Evolutionary conservation across 2,329 filamentous ascomycete species (phyloP), one percentile per base, ranked within the genome.

Genomic region (Phyllosticta citrichinensis): DNA sequence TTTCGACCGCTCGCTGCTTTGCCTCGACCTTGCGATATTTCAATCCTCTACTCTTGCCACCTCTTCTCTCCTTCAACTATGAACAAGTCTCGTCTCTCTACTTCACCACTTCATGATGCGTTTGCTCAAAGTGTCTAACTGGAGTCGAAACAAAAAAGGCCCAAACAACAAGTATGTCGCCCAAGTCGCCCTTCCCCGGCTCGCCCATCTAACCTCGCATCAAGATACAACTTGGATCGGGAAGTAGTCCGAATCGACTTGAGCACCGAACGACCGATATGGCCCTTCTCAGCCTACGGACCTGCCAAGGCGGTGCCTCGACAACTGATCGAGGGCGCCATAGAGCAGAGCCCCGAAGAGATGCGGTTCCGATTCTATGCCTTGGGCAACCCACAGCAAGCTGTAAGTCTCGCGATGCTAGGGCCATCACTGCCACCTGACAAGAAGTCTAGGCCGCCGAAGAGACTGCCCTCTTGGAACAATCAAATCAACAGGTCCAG

Each of bases 281-380:
- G 92, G 88, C 87, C 94, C 4, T 81, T 97, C 24, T 96, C 92
- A 1, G 82, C 87, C 22, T 97, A 96, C 73, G 89, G 86, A 0
- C 91, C 92, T 0, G 88, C 87, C 3, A 81, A 79, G 67, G 83
- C 91, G 66, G 84, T 88, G 1, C 92, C 92, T 0, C 84, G 84
- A 19, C 91, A 96, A 73, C 80, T 97, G 0, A 92, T 96, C 68
- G 91, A 91, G 58, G 91, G 91, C 1, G 81, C 80, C 53, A 80
- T 83, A 5, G 93, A 97, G 72, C 87, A 91, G 72, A 96, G 91
- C 68, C 87, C 88, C 51, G 93, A 97, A 72, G 93, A 97, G 74
- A 82, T 96, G 71, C 83, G 91, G 56, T 71, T 92, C 27, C 76
- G 79, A 22, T 87, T 91, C 69, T 92, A 93, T 69, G 78, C 85